These are phyloP conservation scores for Avena eriantha DNA, from an alignment of 176 grass and related monocot species.

Conservation along the genomic window DNA sequence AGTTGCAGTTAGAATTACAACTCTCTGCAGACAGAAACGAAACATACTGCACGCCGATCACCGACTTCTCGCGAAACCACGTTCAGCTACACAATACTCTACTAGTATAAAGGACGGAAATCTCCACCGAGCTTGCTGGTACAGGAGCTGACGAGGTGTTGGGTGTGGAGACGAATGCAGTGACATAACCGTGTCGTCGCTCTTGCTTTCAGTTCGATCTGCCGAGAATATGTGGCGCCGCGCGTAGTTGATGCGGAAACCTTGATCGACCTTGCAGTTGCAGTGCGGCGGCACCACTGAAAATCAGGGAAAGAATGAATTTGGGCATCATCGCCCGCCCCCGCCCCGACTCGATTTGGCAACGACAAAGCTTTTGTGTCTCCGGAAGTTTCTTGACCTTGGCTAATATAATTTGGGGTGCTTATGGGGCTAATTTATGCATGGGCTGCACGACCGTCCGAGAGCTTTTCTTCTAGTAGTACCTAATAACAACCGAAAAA, in stretches of 20 bases:
- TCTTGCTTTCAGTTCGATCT: too few species aligned
- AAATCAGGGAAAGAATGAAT: background rate
- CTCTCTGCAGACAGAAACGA: too few species aligned
- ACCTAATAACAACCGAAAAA: constrained; percentile 32
- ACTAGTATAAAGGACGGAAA: too few species aligned
- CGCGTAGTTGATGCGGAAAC: background rate
- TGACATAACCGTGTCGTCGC: too few species aligned
- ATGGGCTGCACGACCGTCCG: background rate
- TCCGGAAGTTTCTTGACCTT: background rate
- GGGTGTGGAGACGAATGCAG: too few species aligned
- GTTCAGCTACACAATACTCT: too few species aligned
- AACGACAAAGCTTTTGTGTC: background rate
- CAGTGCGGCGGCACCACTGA: background rate
- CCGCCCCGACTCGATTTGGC: background rate
- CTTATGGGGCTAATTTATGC: background rate
- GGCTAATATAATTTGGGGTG: background rate
- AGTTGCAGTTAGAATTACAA: too few species aligned
- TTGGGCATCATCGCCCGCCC: background rate
- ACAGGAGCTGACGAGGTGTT: too few species aligned
- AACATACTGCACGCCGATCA: too few species aligned
- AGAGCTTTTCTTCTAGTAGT: background rate
- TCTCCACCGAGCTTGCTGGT: too few species aligned
- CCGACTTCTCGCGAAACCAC: too few species aligned
- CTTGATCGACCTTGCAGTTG: background rate
- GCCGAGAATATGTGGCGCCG: too few species aligned